phyloP scores from a whole-genome alignment of 768 basidiomycete genomes.

The Gloeostereum incarnatum region DNA sequence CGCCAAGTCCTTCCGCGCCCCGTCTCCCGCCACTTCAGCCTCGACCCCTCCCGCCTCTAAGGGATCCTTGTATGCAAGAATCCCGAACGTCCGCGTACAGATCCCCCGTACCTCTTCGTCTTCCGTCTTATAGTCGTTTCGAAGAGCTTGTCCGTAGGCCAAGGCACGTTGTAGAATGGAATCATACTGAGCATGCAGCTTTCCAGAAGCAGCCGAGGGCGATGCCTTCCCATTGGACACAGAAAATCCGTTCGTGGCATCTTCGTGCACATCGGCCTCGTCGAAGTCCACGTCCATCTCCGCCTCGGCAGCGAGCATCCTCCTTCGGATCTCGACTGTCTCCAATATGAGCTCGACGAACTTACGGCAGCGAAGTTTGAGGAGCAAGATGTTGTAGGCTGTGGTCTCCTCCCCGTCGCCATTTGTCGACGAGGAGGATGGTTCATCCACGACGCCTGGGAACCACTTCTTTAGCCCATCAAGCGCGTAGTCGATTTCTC shows the following conservation, averaged over 20 bases:
- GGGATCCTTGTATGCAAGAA: slow-evolving; percentile 76
- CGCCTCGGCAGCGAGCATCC: slow-evolving; percentile 40
- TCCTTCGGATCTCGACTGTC: slow-evolving; percentile 61
- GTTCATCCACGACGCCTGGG: slow-evolving; percentile 55
- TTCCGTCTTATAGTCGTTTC: slow-evolving; percentile 60
- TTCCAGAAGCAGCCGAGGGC: slow-evolving; percentile 9
- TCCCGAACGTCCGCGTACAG: slow-evolving; percentile 67
- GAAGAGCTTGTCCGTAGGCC: slow-evolving; percentile 63
- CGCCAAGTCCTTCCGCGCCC: slow-evolving; percentile 55
- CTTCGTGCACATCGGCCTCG: slow-evolving; percentile 7
- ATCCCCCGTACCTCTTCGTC: slow-evolving; percentile 53
- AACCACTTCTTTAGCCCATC: slow-evolving; percentile 43
- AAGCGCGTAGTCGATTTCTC: slow-evolving; percentile 66
- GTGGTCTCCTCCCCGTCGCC: too few species aligned
- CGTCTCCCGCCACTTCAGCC: slow-evolving; percentile 59
- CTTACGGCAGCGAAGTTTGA: slow-evolving; percentile 77
- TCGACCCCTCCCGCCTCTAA: slow-evolving; percentile 54
- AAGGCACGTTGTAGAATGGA: slow-evolving; percentile 57
- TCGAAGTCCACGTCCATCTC: slow-evolving; percentile 57
- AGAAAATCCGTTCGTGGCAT: slow-evolving; percentile 1
- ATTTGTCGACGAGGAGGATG: too few species aligned
- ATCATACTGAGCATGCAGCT: slow-evolving; percentile 39
- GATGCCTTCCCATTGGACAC: slow-evolving; percentile 8
- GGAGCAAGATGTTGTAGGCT: slow-evolving; percentile 63
- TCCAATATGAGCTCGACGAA: slow-evolving; percentile 78